These are phyloP conservation scores for Primulina tabacum DNA, from an alignment of 257 asterid genomes.

Conservation along the genomic window DNA sequence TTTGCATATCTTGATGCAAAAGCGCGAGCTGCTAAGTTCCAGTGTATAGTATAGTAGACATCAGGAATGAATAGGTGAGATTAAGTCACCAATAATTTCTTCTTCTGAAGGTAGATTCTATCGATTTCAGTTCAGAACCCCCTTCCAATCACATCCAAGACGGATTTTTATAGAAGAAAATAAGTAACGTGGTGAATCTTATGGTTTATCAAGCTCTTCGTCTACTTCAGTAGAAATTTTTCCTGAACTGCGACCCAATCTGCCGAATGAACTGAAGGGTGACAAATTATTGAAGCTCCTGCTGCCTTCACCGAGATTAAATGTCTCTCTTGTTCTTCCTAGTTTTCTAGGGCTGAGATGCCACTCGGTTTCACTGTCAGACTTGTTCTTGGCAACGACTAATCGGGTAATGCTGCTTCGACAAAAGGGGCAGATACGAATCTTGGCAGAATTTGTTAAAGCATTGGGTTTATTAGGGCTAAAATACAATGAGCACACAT, in stretches of 20 bases:
- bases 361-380: constrained; percentile 30
- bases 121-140: constrained; percentile 11
- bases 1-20: constrained; percentile 21
- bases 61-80: too few species aligned
- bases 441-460: constrained; percentile 31
- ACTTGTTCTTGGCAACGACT: constrained; percentile 47
- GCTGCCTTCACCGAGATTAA: constrained; percentile 52
- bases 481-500: constrained; percentile 81
- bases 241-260: constrained; percentile 49
- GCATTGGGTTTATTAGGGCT: constrained; percentile 55
- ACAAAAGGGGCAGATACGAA: constrained; percentile 76
- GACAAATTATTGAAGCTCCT: constrained; percentile 59
- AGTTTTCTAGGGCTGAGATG: constrained; percentile 47
- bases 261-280: constrained; percentile 57
- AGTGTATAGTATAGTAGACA: too few species aligned
- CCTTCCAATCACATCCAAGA: constrained; percentile 10
- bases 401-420: constrained; percentile 57
- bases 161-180: background rate
- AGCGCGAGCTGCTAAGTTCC: constrained; percentile 22
- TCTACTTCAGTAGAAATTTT: constrained; percentile 49
- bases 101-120: constrained; percentile 2
- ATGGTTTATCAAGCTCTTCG: constrained; percentile 39
- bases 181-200: background rate
- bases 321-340: constrained; percentile 42
- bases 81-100: constrained; percentile 13